phyloP scores from a whole-genome alignment of 2,329 filamentous ascomycete genomes.

The Clonostachys rosea region DNA sequence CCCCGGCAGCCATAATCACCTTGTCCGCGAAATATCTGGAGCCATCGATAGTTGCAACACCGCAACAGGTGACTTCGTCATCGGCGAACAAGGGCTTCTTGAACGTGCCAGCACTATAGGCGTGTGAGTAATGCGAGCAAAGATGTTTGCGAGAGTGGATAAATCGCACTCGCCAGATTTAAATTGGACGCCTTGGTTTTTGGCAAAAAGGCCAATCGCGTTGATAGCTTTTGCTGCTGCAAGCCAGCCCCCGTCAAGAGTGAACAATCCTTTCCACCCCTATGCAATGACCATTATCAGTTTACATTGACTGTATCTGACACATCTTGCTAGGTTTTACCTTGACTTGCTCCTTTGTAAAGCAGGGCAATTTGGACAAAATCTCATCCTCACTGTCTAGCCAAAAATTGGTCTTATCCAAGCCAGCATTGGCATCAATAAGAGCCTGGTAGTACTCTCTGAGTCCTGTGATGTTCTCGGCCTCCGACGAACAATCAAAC shows the following conservation, averaged over 20 bases:
- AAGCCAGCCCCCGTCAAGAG: conserved; percentile 37
- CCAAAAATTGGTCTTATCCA: conserved; percentile 33
- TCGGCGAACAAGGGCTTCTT: conserved; percentile 29
- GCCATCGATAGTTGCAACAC: conserved; percentile 23
- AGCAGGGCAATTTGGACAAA: conserved; percentile 27
- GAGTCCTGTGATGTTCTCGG: conserved; percentile 21
- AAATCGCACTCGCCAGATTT: conserved; percentile 25
- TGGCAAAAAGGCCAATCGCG: conserved; percentile 32
- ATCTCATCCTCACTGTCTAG: conserved; percentile 37
- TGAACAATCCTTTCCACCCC: conserved; percentile 40
- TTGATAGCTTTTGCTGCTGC: conserved; percentile 40
- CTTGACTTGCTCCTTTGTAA: conserved; percentile 31
- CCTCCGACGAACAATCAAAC: conserved; percentile 22
- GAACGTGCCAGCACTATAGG: conserved; percentile 33
- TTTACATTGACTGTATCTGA: background rate
- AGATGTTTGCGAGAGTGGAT: background rate
- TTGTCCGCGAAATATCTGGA: conserved; percentile 34
- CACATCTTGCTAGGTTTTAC: conserved; percentile 6
- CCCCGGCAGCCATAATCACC: conserved; percentile 33
- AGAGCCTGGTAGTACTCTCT: conserved; percentile 24
- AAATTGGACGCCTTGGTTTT: conserved; percentile 30
- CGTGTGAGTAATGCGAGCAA: background rate
- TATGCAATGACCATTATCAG: conserved; percentile 2
- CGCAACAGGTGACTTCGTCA: conserved; percentile 26
- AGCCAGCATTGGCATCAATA: conserved; percentile 8